phyloP scores from a whole-genome alignment of 2,329 filamentous ascomycete genomes.

The Fusarium goolgardi region DNA sequence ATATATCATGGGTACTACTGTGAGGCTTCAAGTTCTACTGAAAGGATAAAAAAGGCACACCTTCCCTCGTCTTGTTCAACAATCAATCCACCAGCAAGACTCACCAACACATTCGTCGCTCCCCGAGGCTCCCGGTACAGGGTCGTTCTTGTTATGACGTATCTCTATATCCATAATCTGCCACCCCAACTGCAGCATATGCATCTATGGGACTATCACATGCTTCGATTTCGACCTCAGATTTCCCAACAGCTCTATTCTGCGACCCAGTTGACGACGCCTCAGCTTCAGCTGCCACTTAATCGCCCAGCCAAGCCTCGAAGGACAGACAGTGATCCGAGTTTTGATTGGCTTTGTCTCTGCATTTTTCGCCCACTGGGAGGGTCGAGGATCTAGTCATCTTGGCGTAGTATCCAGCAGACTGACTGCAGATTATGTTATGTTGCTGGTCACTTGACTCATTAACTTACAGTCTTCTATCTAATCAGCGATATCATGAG shows the following conservation, averaged over 20 bases:
- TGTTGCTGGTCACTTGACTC: constrained; percentile 32
- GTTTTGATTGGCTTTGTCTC: constrained; percentile 10
- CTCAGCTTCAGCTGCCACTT: constrained; percentile 27
- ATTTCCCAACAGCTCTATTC: constrained; percentile 33
- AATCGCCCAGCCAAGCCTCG: constrained; percentile 19
- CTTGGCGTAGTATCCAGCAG: constrained; percentile 32
- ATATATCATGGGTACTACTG: background rate
- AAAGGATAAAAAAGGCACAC: constrained; percentile 22
- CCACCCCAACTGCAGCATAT: constrained; percentile 30
- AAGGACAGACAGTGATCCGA: constrained; percentile 25
- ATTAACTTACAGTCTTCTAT: constrained; percentile 1
- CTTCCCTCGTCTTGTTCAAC: constrained; percentile 16
- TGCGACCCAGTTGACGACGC: constrained; percentile 27
- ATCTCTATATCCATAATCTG: constrained; percentile 35
- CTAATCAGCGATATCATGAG: constrained; percentile 27
- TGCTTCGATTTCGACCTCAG: constrained; percentile 36
- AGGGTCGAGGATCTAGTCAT: constrained; percentile 31
- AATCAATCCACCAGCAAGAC: constrained; percentile 8
- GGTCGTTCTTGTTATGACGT: constrained; percentile 30
- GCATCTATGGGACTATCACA: constrained; percentile 46
- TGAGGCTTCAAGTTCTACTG: background rate
- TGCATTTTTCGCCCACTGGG: constrained; percentile 9
- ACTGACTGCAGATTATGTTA: constrained; percentile 30
- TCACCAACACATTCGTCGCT: constrained; percentile 32
- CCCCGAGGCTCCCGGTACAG: constrained; percentile 36